phyloP scores from a whole-genome alignment of 1,139 yeast species.

The Saccharomyces hybrid region DNA sequence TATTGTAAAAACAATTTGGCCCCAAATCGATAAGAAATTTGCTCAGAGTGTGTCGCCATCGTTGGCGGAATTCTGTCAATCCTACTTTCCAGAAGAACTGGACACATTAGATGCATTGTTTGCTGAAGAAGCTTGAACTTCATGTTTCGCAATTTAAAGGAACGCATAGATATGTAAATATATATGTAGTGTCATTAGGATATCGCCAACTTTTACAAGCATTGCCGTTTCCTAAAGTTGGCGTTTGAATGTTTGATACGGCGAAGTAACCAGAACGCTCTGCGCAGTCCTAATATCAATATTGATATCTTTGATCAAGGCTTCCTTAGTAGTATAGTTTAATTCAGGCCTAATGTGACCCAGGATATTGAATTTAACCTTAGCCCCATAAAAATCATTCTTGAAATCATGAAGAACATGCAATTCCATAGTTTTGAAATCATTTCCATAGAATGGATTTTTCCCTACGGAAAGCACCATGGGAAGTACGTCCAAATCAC shows the following conservation, averaged over 20 bases:
- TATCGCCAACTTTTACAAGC: no score
- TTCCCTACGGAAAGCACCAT: conserved; percentile 95
- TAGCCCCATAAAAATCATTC: conserved; percentile 74
- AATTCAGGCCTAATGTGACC: conserved; percentile 92
- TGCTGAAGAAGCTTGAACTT: background rate
- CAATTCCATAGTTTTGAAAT: conserved; percentile 63
- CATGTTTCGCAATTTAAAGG: background rate
- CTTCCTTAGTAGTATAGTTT: conserved; percentile 79
- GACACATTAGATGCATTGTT: conserved; percentile 15
- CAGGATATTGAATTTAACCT: conserved; percentile 56
- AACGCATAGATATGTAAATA: background rate
- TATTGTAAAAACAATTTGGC: conserved; percentile 19
- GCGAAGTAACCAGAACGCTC: conserved; percentile 34
- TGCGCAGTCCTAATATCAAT: conserved; percentile 67
- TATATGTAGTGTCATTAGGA: background rate
- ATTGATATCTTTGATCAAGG: conserved; percentile 76
- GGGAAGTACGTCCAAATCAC: conserved; percentile 47
- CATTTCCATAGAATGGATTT: conserved; percentile 85
- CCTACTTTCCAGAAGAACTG: conserved; percentile 28
- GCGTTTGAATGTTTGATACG: conserved; percentile 5
- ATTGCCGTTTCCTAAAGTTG: background rate
- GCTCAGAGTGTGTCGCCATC: conserved; percentile 4
- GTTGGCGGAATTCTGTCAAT: conserved; percentile 17
- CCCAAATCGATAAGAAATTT: conserved; percentile 11
- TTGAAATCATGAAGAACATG: conserved; percentile 74